Evolutionary conservation across 1,139 yeast species (phyloP).

Genomic region (Saccharomycopsis crataegensis): DNA sequence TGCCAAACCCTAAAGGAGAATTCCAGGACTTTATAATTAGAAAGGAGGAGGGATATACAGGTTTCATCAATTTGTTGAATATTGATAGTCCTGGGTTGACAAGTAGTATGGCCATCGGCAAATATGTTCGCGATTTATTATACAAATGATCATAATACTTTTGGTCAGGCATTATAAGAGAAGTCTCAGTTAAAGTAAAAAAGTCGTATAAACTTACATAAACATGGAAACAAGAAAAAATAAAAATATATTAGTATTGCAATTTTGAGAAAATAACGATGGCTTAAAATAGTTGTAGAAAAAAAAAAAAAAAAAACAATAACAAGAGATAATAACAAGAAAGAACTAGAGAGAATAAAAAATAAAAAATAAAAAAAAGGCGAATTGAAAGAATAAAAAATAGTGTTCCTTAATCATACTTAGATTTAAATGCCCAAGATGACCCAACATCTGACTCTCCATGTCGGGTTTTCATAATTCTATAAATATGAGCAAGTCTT

Average conservation of each 20-base stretch:
- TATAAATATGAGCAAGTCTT: slow-evolving; percentile 27
- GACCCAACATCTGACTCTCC: slow-evolving; percentile 23
- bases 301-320: too few relatives aligned
- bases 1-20: slow-evolving; percentile 27
- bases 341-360: not conserved
- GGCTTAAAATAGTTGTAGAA: not conserved
- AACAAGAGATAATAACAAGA: not conserved
- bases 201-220: not conserved
- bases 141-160: not conserved
- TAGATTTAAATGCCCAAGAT: slow-evolving; percentile 24
- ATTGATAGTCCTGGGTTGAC: slow-evolving; percentile 92
- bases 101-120: slow-evolving; percentile 73
- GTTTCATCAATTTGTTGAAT: slow-evolving; percentile 72
- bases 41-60: slow-evolving; percentile 61
- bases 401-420: slow-evolving; percentile 18
- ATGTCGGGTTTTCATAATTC: slow-evolving; percentile 24
- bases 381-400: not conserved
- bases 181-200: not conserved
- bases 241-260: not conserved
- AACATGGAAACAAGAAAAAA: not conserved
- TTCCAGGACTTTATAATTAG: slow-evolving; percentile 71
- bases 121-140: slow-evolving; percentile 40
- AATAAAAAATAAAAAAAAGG: not conserved
- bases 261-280: not conserved
- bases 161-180: not conserved